These are phyloP conservation scores for Trichaptum fuscoviolaceum DNA, from an alignment of 768 basidiomycete species.

Conservation along the genomic window DNA sequence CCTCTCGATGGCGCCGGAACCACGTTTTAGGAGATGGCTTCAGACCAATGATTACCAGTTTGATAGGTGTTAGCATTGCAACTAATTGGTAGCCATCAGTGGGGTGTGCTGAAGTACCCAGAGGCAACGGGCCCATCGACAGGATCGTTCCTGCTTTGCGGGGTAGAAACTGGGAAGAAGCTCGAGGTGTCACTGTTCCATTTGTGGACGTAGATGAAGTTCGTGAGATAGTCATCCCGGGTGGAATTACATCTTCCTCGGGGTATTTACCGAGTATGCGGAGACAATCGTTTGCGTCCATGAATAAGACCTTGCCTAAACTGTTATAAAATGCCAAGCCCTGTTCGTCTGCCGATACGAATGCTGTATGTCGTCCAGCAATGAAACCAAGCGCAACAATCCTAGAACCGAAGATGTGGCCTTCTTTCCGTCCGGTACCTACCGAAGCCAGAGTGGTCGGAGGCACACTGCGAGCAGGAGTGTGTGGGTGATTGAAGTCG, in stretches of 20 bases:
- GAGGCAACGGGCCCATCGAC: conserved; percentile 74
- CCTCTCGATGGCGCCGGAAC: conserved; percentile 66
- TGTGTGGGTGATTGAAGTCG: conserved; percentile 65
- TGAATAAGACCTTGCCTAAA: conserved; percentile 88
- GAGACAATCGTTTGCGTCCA: conserved; percentile 91
- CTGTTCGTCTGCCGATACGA: conserved; percentile 84
- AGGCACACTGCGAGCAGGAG: conserved; percentile 61
- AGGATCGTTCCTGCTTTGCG: conserved; percentile 61
- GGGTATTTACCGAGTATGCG: conserved; percentile 92
- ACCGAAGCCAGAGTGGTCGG: conserved; percentile 68
- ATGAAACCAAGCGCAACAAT: conserved; percentile 85
- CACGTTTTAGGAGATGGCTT: conserved; percentile 91
- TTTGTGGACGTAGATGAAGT: conserved; percentile 13
- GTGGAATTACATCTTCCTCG: conserved; percentile 30
- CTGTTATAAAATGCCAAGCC: conserved; percentile 95
- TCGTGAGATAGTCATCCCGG: not conserved
- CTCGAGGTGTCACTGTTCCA: conserved; percentile 24
- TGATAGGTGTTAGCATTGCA: conserved; percentile 83
- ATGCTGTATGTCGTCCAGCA: conserved; percentile 86
- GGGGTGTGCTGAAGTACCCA: conserved; percentile 66
- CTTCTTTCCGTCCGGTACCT: conserved; percentile 74
- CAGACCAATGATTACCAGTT: conserved; percentile 88
- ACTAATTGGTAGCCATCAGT: conserved; percentile 78
- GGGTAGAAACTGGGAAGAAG: conserved; percentile 10
- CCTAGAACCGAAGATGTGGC: conserved; percentile 74